A percentile compares a stretch with the other conserved stretches of the same genome.
Conservation (phyloP, 768 basidiomycete species). For the Podaxis sp. region DNA sequence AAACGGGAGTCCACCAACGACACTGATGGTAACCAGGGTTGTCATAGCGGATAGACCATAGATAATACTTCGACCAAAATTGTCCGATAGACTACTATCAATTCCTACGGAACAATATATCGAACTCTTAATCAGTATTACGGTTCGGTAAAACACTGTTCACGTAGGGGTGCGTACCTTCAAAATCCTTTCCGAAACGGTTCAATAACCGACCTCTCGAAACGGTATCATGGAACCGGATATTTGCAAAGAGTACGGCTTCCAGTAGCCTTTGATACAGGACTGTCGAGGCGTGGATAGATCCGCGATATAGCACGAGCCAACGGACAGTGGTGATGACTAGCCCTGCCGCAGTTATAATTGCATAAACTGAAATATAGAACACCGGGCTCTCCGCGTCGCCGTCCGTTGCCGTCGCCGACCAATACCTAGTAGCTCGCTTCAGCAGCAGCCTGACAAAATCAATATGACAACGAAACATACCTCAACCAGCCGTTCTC, state of each 20-base stretch:
- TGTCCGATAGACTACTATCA: slow-evolving; percentile 80
- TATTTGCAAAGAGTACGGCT: slow-evolving; percentile 80
- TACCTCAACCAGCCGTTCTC: slow-evolving; percentile 75
- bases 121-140: slow-evolving; percentile 14
- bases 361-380: slow-evolving; percentile 74
- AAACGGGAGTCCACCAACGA: slow-evolving; percentile 80
- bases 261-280: slow-evolving; percentile 79
- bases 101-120: slow-evolving; percentile 48
- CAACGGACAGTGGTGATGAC: slow-evolving; percentile 59
- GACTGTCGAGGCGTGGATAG: slow-evolving; percentile 77
- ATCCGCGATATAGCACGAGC: slow-evolving; percentile 78
- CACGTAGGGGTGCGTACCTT: slow-evolving; percentile 39
- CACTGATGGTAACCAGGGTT: slow-evolving; percentile 71
- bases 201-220: slow-evolving; percentile 83
- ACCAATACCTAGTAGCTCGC: slow-evolving; percentile 48
- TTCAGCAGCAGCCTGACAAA: slow-evolving; percentile 6
- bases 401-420: slow-evolving; percentile 43
- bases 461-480: not conserved
- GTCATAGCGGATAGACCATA: slow-evolving; percentile 70
- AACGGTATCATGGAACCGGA: slow-evolving; percentile 92
- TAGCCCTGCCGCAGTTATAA: slow-evolving; percentile 40
- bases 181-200: slow-evolving; percentile 89
- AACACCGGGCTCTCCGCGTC: slow-evolving; percentile 48
- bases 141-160: not conserved
- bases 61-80: slow-evolving; percentile 78